Evolutionary conservation across 2,329 filamentous ascomycete genomes (phyloP), one percentile per base, ranked within the genome.

Genomic region (Chalaropsis ovoidea): DNA sequence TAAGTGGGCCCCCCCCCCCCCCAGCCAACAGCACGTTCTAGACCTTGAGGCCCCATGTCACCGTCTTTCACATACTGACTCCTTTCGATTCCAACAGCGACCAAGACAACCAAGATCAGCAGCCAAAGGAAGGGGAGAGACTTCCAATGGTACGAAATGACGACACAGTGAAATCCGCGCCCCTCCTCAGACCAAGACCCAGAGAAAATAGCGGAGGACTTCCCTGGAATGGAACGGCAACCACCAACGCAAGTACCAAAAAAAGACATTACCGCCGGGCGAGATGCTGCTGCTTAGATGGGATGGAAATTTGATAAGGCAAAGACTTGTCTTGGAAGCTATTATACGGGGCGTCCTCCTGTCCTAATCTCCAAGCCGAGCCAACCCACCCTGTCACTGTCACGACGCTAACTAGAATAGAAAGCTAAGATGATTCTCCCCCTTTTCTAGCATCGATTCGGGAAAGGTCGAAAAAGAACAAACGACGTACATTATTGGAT

Each of bases 301-400:
- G 22, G 27, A 31, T 56, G 52, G 52, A 35, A 3, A 27, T 56
- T 31, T 31, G 49, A 35, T 56, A 35, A 56, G 52, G 22, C 52
- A 10, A 56, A 56, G 52, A 19, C 42, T 7, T 54, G 27, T 56
- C 19, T 49, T 49, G 47, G 24, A 56, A 35, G 52, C 52, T 56
- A 56, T 31, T 35, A 31, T 2, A 56, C 27, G 13, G 13, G 52
- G 52, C 52, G 31, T 56, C 52, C 13, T 56, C 52, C 52, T 56
- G 52, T n/a, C 15, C 22, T 56, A 35, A 31, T 35, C 52, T 56
- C 52, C 10, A 56, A 56, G 52, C 3, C 13, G 15, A n/a, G 13
- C 27, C 13, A 27, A 19, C 15, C 22, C 11, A 56, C 52, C 52
- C 52, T 56, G 52, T 56, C 52, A 56, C 52, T 56, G 52, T 56